Evolutionary conservation across 78 protist species (phyloP), one percentile per base, ranked within the genome.

Genomic region (Tieghemostelium lacteum): DNA sequence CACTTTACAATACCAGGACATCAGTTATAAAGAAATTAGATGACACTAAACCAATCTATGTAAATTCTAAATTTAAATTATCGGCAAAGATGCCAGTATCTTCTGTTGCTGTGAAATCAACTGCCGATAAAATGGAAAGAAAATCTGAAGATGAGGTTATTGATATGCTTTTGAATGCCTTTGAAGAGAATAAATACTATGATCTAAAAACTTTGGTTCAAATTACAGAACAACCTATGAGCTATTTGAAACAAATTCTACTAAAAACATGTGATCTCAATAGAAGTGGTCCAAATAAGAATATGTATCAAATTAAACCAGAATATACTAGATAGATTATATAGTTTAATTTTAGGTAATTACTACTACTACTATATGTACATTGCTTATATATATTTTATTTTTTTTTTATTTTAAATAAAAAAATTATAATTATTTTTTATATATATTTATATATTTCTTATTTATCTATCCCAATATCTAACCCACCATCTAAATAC

Each of bases 211-310:
- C 26, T 29, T 42, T 83, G 29, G 70, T 67, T 28, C 0, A 24
- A 10, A 39, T 37, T 36, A 83, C 91, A 16, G 91, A 69, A 24
- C 91, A 83, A 60, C 91, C 91, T 58, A 61, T 69, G 34, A 54
- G 26, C 22, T 72, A 64, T 50, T 45, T 83, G 28, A 83, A 83
- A 36, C 54, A 31, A 58, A 33, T 69, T 31, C 60, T 83, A 39
- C 72, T 55, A 26, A 83, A 69, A 57, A 63, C 69, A 50, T 83
- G 91, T 45, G 60, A 42, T 1, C 42, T 83, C 3, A 69, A 83
- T 29, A 83, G 69, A 63, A 58, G 72, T 58, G 91, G 91, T 22
- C 45, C 91, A 28, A 42, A 83, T 42, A 58, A 73, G 19, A 72
- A 83, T 29, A 20, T 42, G 3, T 83, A 83, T 60, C 78, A 83